phyloP scores from a whole-genome alignment of 495 filamentous ascomycete genomes.

The Lepraria neglecta region DNA sequence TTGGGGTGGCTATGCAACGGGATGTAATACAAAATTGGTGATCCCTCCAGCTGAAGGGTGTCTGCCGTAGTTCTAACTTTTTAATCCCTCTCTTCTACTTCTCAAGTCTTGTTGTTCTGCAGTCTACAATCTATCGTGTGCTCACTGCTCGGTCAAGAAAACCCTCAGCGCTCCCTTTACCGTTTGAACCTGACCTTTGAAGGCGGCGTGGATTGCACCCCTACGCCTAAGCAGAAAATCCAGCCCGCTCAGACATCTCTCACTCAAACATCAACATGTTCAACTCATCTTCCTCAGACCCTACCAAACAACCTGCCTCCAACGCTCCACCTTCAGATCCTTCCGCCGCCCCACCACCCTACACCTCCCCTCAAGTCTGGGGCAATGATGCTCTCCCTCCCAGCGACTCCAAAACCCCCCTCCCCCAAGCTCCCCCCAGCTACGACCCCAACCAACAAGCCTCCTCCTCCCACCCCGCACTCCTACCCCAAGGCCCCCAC shows the following conservation, averaged over 20 bases:
- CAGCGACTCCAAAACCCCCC: background rate
- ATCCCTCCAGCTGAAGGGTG: background rate
- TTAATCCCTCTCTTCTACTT: background rate
- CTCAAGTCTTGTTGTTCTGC: background rate
- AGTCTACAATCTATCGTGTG: too few species aligned
- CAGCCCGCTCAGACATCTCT: background rate
- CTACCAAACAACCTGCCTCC: background rate
- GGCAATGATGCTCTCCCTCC: background rate
- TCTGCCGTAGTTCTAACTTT: background rate
- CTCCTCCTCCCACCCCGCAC: background rate
- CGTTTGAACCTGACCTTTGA: too few species aligned
- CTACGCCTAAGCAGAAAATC: too few species aligned
- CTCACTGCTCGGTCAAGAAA: too few species aligned
- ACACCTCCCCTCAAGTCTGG: background rate
- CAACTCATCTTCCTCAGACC: background rate
- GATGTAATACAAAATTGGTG: background rate
- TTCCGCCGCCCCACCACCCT: background rate
- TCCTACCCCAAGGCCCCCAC: background rate
- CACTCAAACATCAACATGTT: background rate
- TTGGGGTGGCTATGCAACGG: slow-evolving; percentile 1
- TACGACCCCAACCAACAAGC: background rate
- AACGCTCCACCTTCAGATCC: background rate
- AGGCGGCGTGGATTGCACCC: too few species aligned
- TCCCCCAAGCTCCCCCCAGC: too few species aligned
- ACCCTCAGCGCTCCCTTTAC: too few species aligned